Percentiles rank a stretch among this genome's conserved stretches.
These are phyloP conservation scores for Tetrapyrgos nigripes DNA, from an alignment of 1,284 basidiomycete genomes.

Conservation along the genomic window DNA sequence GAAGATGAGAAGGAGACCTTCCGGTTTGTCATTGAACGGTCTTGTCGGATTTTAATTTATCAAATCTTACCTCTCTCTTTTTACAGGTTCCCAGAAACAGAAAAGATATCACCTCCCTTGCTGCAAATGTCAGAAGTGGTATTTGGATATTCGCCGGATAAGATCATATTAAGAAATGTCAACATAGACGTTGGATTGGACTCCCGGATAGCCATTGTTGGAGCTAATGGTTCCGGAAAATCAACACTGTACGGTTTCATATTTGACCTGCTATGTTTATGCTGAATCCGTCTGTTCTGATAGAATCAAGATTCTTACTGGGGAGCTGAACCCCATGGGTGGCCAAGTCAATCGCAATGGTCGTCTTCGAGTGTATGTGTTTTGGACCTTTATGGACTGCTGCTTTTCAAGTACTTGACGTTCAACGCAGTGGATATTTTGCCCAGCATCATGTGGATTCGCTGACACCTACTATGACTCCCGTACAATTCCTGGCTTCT, in stretches of 20 bases:
- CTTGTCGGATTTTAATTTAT: background rate
- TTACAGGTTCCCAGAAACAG: constrained; percentile 85
- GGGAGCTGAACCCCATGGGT: constrained; percentile 81
- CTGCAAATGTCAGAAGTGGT: constrained; percentile 92
- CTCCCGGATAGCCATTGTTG: constrained; percentile 91
- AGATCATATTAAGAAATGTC: constrained; percentile 80
- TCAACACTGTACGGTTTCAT: constrained; percentile 66
- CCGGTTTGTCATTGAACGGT: constrained; percentile 47
- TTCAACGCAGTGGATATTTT: constrained; percentile 80
- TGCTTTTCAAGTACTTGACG: constrained; percentile 4
- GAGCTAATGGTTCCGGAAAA: constrained; percentile 84
- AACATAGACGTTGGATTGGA: constrained; percentile 93
- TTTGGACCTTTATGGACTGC: background rate
- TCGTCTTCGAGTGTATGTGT: constrained; percentile 80
- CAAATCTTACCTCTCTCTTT: constrained; percentile 6
- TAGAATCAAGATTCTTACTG: constrained; percentile 94
- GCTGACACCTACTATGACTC: constrained; percentile 83
- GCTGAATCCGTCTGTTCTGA: constrained; percentile 7
- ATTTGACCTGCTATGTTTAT: constrained; percentile 6
- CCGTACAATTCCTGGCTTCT: constrained; percentile 91
- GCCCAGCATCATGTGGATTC: constrained; percentile 98
- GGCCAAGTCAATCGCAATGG: constrained; percentile 93
- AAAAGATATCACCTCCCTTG: constrained; percentile 97
- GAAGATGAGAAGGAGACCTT: constrained; percentile 90
- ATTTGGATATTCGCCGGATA: constrained; percentile 90